Evolutionary conservation across 305 asterid genomes (phyloP).

Genomic region (Fraxinus floribunda): DNA sequence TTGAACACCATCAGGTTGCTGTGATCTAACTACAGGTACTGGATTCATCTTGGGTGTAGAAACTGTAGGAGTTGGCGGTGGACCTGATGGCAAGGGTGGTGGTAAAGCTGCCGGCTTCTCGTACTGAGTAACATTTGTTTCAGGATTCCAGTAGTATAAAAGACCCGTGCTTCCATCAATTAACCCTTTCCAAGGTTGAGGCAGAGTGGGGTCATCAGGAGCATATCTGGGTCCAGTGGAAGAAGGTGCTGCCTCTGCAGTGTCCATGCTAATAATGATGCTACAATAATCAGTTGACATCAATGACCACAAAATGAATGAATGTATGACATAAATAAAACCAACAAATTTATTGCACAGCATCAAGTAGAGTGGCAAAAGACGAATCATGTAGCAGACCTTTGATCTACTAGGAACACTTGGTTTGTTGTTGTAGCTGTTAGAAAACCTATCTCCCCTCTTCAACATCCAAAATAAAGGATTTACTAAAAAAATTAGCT

Average conservation of each 20-base stretch:
- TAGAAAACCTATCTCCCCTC: background rate
- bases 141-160: conserved; percentile 89
- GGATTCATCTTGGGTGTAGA: conserved; percentile 63
- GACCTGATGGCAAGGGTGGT: conserved; percentile 75
- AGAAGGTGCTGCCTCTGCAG: conserved; percentile 65
- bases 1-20: conserved; percentile 51
- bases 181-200: conserved; percentile 95
- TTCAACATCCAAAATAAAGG: background rate
- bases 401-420: background rate
- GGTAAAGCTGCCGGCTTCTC: conserved; percentile 67
- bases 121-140: conserved; percentile 84
- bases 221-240: conserved; percentile 80
- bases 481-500: background rate
- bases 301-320: background rate
- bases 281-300: conserved; percentile 28
- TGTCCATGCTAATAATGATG: conserved; percentile 46
- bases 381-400: background rate
- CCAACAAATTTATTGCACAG: background rate
- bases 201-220: conserved; percentile 86
- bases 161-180: conserved; percentile 76
- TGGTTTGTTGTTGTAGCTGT: background rate
- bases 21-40: conserved; percentile 53
- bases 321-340: background rate
- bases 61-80: conserved; percentile 63
- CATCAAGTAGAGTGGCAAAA: background rate